Percentiles rank a stretch among this genome's conserved stretches.
Evolutionary conservation across 345 rosid genomes (phyloP).

Genomic region (Angophora floribunda): DNA sequence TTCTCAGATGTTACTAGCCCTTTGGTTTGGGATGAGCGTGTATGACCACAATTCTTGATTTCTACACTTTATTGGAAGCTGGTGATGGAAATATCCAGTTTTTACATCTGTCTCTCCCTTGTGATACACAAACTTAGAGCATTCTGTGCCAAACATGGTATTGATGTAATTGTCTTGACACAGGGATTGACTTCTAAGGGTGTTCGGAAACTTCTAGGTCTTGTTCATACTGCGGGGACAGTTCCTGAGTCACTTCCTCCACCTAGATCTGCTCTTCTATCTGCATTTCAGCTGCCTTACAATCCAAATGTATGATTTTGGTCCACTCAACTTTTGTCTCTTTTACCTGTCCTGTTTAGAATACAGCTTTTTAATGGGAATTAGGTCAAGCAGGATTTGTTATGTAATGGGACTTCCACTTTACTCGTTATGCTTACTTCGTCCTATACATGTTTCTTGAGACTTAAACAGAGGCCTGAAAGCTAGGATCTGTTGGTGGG

Average conservation of each 20-base stretch:
- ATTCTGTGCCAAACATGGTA: not conserved
- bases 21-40: not conserved
- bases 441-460: not conserved
- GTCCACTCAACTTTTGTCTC: not conserved
- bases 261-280: constrained; percentile 44
- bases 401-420: not conserved
- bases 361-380: not conserved
- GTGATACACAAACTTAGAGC: not conserved
- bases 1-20: not conserved
- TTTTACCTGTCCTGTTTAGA: not conserved
- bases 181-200: constrained; percentile 57
- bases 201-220: constrained; percentile 48
- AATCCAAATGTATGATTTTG: constrained; percentile 42
- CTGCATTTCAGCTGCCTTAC: constrained; percentile 58
- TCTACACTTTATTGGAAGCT: not conserved
- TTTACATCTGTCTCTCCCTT: not conserved
- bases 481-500: not conserved
- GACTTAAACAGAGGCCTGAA: not conserved
- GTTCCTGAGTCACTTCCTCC: constrained; percentile 53
- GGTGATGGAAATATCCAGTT: not conserved
- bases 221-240: constrained; percentile 54
- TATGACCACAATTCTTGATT: not conserved
- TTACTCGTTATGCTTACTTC: not conserved
- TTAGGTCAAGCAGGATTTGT: not conserved
- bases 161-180: not conserved